Conservation (phyloP, 441 rosid genomes). For the Pelargonium fulgidum region DNA sequence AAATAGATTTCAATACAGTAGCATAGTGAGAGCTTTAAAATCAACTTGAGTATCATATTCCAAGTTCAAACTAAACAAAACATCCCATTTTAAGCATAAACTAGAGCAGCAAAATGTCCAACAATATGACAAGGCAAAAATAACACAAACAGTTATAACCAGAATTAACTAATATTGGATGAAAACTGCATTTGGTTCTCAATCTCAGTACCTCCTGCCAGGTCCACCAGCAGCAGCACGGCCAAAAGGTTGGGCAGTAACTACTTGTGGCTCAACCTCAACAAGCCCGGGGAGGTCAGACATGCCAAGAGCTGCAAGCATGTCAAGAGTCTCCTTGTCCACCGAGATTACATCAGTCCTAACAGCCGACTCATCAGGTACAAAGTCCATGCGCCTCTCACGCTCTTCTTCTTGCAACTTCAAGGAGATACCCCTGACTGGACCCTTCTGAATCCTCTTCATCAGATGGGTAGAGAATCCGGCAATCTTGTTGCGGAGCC, state of each 20-base stretch:
- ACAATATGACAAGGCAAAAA: background rate
- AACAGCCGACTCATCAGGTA: conserved; percentile 1
- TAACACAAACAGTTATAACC: too few species aligned
- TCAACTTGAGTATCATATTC: background rate
- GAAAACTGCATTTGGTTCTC: too few species aligned
- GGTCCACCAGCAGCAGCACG: background rate
- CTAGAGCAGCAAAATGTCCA: background rate
- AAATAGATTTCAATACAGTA: background rate
- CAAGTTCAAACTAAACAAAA: background rate
- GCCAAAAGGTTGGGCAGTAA: background rate
- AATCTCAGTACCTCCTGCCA: background rate
- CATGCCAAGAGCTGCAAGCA: conserved; percentile 5
- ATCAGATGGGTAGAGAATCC: conserved; percentile 1
- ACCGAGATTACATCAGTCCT: background rate
- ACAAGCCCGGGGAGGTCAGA: background rate
- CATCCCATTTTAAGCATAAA: background rate
- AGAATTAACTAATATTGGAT: too few species aligned
- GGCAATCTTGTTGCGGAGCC: conserved; percentile 6
- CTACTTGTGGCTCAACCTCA: conserved; percentile 2
- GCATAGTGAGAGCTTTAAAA: background rate
- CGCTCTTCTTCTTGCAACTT: conserved; percentile 1
- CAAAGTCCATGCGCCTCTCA: conserved; percentile 6
- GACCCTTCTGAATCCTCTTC: conserved; percentile 6
- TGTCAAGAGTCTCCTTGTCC: conserved; percentile 2
- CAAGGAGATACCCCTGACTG: conserved; percentile 2